A percentile compares a stretch with the other conserved stretches of the same genome.
Conservation (phyloP, 768 basidiomycete species). For the Hortiboletus flavorubellus region DNA sequence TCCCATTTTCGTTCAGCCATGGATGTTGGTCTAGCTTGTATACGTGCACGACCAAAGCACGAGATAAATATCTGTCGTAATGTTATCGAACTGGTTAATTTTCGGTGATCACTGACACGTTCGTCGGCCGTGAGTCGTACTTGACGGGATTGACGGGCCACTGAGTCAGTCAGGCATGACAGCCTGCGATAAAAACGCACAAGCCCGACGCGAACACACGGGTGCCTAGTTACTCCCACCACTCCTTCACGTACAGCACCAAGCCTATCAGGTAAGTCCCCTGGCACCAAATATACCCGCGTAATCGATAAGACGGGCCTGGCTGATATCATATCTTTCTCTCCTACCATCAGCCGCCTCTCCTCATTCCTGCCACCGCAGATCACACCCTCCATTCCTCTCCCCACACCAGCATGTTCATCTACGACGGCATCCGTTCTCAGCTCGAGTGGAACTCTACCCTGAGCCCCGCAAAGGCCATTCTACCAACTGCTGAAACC, state of each 20-base stretch:
- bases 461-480: constrained; percentile 69
- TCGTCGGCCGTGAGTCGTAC: constrained; percentile 15
- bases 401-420: constrained; percentile 42
- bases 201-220: background rate
- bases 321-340: constrained; percentile 6
- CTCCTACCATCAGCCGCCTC: constrained; percentile 14
- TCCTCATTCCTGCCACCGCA: constrained; percentile 4
- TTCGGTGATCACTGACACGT: constrained; percentile 22
- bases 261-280: constrained; percentile 21
- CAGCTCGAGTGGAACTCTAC: constrained; percentile 93
- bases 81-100: constrained; percentile 13
- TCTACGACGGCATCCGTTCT: constrained; percentile 60
- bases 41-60: constrained; percentile 4
- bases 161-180: background rate
- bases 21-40: constrained; percentile 7
- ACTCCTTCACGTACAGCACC: constrained; percentile 4
- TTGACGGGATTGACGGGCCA: constrained; percentile 11
- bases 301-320: constrained; percentile 16
- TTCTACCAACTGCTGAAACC: constrained; percentile 70
- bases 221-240: constrained; percentile 6
- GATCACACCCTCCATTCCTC: constrained; percentile 9
- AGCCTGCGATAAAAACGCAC: constrained; percentile 14
- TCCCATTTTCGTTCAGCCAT: constrained; percentile 7
- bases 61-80: constrained; percentile 23
- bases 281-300: background rate